Evolutionary conservation across 768 basidiomycete species (phyloP), one percentile per base, ranked within the genome.

Genomic region (Chalciporus chontae): DNA sequence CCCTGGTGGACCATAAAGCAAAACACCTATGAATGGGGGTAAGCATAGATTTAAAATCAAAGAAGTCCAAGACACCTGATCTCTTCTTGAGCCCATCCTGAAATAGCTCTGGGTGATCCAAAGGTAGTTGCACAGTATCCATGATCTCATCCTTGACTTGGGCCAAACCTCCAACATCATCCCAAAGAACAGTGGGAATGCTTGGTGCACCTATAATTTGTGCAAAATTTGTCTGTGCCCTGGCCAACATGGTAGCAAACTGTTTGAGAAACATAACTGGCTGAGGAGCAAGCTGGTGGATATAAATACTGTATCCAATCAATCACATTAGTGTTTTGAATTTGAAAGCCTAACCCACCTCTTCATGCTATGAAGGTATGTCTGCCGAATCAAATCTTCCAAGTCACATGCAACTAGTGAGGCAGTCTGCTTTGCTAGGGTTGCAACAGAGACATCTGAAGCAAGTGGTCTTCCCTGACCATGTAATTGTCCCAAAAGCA

Each of bases 191-290:
- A 54, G 78, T 87, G 1, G 96, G 96, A 31, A 99, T 99, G 57
- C 88, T 94, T 0, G 96, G 96, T 21, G 93, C 92, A n/a, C 94
- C 95, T 52, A 98, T 95, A 61, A 80, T 91, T 63, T 94, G 90
- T 8, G 90, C 87, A 67, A 94, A 94, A 0, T 87, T 79, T 9
- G 79, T 71, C 47, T 93, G 75, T 11, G 88, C 87, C 52, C 83
- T 79, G 11, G 76, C 74, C 17, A 98, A 73, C 0, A 91, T 92
- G 14, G 57, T 49, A 4, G 85, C 78, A 58, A 98, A 85, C 62
- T 97, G 92, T 37, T 73, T 73, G 0, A 75, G 74, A 17, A 59
- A 60, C n/a, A 65, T 32, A 5, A 55, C 45, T 47, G 45, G 50
- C 23, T 24, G 71, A 38, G 32, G 19, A 15, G 32, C 43, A 17